Base-by-base conservation (phyloP, 352 stramenopile species). In the Pythium volutum region DNA sequence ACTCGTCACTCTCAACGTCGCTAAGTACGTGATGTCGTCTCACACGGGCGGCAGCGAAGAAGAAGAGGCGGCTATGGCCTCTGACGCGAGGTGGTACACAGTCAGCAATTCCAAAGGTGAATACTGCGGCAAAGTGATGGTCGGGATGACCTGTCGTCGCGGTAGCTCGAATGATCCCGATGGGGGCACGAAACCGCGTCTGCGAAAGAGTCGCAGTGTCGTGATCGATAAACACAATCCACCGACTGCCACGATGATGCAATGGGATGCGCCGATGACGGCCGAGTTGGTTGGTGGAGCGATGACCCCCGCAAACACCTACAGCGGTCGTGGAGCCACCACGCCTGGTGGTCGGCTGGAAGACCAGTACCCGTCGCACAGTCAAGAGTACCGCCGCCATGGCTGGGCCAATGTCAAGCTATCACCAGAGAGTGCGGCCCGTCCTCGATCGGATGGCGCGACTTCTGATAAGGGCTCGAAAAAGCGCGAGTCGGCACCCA, bases 91-190 rank as follows among this genome's bases (percentile, higher is more conserved):
- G 29, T 95, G 86, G 86, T 91, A 92, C 69, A 93, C 86, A 4
- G 76, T 95, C 25, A 92, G 86, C 56, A 95, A 92, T 43, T 67
- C 67, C 2, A 93, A 92, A 64, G 86, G 86, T 14, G 86, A 95
- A 55, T 95, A 93, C 66, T 95, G 86, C 33, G 86, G 86, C 23
- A 92, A 92, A 56, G 73, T 95, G 16, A 83, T 90, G 64, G 55
- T 95, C 1, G 82, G 82, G 8, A 90, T 95, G 22, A 92, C 81
- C 12, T 93, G 84, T 39, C 71, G 76, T 43, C 75, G 74, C 0
- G 60, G 58, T 4, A 74, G 75, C 27, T 25, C 53, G 10, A 60
- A 59, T 27, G 62, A 66, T 1, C 48, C 59, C 10, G 70, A 77
- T 39, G 23, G 26, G 18, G 34, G 62, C 22, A 33, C 50, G 5